These are phyloP conservation scores for Fusarium citri DNA, from an alignment of 2,329 filamentous ascomycete species.

Conservation along the genomic window DNA sequence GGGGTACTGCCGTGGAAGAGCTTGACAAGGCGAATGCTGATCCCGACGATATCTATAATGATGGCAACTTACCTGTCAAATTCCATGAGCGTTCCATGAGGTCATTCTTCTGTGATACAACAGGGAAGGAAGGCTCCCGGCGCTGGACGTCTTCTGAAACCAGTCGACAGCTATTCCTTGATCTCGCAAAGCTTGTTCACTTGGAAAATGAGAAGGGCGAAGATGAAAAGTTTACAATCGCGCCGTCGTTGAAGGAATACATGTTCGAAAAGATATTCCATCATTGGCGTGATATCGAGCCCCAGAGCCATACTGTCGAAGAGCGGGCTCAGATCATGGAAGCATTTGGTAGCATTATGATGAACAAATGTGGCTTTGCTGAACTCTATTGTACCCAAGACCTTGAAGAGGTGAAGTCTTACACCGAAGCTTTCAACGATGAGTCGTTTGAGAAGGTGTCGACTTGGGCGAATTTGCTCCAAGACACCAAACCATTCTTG, in stretches of 20 bases:
- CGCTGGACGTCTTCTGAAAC: slow-evolving; percentile 39
- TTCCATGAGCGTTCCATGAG: slow-evolving; percentile 49
- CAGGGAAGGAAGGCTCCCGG: background rate
- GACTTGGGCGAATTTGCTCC: background rate
- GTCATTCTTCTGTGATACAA: slow-evolving; percentile 33
- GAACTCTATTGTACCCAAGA: background rate
- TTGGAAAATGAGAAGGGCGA: background rate
- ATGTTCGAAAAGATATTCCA: background rate
- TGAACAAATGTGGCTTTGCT: background rate
- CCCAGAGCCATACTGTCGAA: background rate
- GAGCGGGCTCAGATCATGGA: background rate
- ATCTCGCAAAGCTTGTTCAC: background rate
- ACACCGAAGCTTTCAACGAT: background rate
- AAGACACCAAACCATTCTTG: rapidly evolving
- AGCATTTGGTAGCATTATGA: background rate
- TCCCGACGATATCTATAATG: slow-evolving; percentile 40
- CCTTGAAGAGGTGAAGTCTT: background rate
- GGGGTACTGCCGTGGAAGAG: slow-evolving; percentile 26
- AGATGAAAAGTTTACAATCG: rapidly evolving
- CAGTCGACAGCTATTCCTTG: slow-evolving; percentile 7
- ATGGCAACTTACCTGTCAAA: slow-evolving; percentile 44
- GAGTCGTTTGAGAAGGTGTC: background rate
- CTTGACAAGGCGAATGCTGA: slow-evolving; percentile 32
- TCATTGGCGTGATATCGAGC: background rate
- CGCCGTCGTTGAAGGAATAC: background rate